A percentile compares a stretch with the other conserved stretches of the same genome.
Evolutionary conservation across 176 grass and related monocot genomes (phyloP).

Genomic region (Cenchrus purpureus): DNA sequence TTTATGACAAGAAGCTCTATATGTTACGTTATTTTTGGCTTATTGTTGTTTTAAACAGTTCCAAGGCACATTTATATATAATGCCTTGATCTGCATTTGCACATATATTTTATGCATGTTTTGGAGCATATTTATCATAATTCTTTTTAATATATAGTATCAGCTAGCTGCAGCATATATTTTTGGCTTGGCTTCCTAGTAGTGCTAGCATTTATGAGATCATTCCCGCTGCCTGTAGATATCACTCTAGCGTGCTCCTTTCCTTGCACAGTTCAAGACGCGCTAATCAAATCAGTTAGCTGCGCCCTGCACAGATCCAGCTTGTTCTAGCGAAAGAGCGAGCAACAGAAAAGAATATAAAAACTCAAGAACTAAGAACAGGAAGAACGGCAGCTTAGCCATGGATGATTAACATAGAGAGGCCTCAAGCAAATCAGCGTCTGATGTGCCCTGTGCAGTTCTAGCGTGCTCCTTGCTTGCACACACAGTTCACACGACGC

Average conservation of each 20-base stretch:
- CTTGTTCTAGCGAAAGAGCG: no score
- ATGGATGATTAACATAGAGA: no score
- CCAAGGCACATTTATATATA: not conserved
- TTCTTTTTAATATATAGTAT: no score
- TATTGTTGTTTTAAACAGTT: not conserved
- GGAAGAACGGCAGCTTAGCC: no score
- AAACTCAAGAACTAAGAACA: no score
- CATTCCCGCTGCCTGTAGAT: not conserved
- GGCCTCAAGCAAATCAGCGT: no score
- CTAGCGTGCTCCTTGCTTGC: no score
- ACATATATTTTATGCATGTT: conserved; percentile 34
- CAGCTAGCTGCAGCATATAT: no score
- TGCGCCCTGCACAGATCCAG: not conserved
- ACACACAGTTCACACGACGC: no score
- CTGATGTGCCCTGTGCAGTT: no score
- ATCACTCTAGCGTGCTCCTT: not conserved
- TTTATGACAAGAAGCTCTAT: not conserved
- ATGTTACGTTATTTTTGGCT: not conserved
- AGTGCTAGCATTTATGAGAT: not conserved
- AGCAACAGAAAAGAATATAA: no score
- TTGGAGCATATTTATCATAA: not conserved
- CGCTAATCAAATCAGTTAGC: not conserved
- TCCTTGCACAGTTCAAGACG: not conserved
- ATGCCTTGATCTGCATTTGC: not conserved
- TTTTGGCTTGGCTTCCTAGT: not conserved